Conservation (phyloP, 176 grass and related monocot genomes). For the Musa schizocarpa region DNA sequence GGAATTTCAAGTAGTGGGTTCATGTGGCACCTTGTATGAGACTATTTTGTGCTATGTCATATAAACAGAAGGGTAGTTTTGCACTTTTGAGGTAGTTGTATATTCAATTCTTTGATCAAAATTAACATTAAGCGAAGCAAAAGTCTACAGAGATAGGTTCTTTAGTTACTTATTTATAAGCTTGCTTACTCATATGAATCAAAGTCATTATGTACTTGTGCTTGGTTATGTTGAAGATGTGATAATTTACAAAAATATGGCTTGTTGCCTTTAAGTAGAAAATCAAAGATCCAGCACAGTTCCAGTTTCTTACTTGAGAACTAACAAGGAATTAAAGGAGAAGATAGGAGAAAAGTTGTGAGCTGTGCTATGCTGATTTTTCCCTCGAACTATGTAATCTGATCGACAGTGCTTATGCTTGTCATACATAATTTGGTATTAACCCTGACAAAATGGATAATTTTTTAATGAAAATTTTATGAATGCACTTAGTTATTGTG, state of each 20-base stretch:
- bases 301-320: neutral
- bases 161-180: too few species aligned
- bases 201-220: neutral
- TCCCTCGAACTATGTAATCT: neutral
- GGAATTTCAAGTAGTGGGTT: neutral
- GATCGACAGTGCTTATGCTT: neutral
- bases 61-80: neutral
- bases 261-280: neutral
- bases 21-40: neutral
- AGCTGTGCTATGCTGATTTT: neutral
- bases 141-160: too few species aligned
- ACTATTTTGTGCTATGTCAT: neutral
- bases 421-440: neutral
- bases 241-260: neutral
- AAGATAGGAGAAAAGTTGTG: neutral
- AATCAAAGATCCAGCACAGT: neutral
- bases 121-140: too few species aligned
- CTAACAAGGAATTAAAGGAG: neutral
- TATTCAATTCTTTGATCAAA: too few species aligned
- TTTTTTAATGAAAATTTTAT: neutral
- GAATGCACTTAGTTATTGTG: neutral
- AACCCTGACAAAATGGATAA: neutral
- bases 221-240: neutral
- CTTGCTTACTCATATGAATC: too few species aligned
- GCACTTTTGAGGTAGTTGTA: too few species aligned